phyloP scores from a whole-genome alignment of 805 yeast species.

The Candida pini region DNA sequence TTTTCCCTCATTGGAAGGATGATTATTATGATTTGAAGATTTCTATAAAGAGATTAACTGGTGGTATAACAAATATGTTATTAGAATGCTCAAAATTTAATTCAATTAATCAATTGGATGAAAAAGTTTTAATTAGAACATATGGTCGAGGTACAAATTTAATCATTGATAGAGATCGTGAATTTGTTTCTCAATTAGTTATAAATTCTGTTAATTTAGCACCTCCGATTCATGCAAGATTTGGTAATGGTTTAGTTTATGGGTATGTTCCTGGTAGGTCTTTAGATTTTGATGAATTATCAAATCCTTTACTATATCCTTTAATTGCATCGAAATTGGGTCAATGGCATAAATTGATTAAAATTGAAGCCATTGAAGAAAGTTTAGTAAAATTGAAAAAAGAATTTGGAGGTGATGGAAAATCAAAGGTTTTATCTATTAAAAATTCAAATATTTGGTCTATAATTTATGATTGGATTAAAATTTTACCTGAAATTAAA shows the following conservation, averaged over 20 bases:
- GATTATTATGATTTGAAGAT: conserved; percentile 24
- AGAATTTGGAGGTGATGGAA: conserved; percentile 9
- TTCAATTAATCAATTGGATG: conserved; percentile 13
- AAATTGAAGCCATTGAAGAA: conserved; percentile 40
- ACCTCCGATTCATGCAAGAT: conserved; percentile 61
- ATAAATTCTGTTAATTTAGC: conserved; percentile 58
- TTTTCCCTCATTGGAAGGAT: conserved; percentile 36
- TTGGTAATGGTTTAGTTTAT: conserved; percentile 68
- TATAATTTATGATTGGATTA: conserved; percentile 56
- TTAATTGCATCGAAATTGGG: conserved; percentile 63
- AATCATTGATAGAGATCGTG: conserved; percentile 70
- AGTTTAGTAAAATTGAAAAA: conserved; percentile 37
- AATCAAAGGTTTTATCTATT: conserved; percentile 9
- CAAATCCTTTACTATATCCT: conserved; percentile 41
- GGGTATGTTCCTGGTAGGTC: conserved; percentile 65
- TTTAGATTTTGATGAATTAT: conserved; percentile 48
- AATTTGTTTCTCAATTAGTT: conserved; percentile 63
- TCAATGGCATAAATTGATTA: conserved; percentile 57
- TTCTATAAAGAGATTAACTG: conserved; percentile 41
- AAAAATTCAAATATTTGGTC: conserved; percentile 50
- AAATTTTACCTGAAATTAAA: conserved; percentile 48
- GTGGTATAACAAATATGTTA: conserved; percentile 62
- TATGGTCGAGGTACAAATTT: conserved; percentile 70
- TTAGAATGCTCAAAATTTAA: conserved; percentile 35
- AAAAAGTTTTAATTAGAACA: conserved; percentile 54